Conservation (phyloP, 345 rosid species). For the Clarkia xantiana region DNA sequence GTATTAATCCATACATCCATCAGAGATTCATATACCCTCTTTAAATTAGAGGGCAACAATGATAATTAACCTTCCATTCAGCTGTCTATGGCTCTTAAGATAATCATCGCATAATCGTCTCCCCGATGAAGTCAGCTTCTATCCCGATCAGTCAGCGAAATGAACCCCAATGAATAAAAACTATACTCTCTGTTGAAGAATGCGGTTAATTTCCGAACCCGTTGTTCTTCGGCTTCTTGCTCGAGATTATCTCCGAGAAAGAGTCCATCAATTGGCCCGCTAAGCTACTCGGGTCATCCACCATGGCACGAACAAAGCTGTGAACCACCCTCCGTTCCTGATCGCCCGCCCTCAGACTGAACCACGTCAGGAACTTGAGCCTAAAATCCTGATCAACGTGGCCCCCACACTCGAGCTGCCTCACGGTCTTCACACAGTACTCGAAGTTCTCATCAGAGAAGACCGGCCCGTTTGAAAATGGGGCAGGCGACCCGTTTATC, state of each 20-base stretch:
- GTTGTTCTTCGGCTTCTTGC: constrained; percentile 54
- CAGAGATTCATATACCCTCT: too few species aligned
- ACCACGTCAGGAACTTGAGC: constrained; percentile 86
- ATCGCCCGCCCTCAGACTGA: constrained; percentile 65
- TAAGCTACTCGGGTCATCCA: constrained; percentile 78
- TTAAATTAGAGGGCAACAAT: too few species aligned
- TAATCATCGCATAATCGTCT: too few species aligned
- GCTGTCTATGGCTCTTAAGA: too few species aligned
- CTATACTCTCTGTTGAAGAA: constrained; percentile 23
- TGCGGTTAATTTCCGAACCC: constrained; percentile 50
- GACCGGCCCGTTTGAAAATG: constrained; percentile 33
- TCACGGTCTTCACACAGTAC: constrained; percentile 64
- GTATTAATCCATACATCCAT: too few species aligned
- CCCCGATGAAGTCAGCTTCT: too few species aligned
- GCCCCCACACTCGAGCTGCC: constrained; percentile 77
- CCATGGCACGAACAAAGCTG: constrained; percentile 69
- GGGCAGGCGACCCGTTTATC: constrained; percentile 34
- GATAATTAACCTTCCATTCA: too few species aligned
- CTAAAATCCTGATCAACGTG: constrained; percentile 67
- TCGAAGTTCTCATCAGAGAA: constrained; percentile 69
- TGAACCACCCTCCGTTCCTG: constrained; percentile 85
- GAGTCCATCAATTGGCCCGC: constrained; percentile 86
- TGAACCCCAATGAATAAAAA: too few species aligned
- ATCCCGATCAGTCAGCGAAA: too few species aligned
- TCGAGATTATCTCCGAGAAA: constrained; percentile 59